Percentiles rank a stretch among this genome's conserved stretches.
These are phyloP conservation scores for Stentor coeruleus DNA, from an alignment of 73 alveolate genomes.

Conservation along the genomic window DNA sequence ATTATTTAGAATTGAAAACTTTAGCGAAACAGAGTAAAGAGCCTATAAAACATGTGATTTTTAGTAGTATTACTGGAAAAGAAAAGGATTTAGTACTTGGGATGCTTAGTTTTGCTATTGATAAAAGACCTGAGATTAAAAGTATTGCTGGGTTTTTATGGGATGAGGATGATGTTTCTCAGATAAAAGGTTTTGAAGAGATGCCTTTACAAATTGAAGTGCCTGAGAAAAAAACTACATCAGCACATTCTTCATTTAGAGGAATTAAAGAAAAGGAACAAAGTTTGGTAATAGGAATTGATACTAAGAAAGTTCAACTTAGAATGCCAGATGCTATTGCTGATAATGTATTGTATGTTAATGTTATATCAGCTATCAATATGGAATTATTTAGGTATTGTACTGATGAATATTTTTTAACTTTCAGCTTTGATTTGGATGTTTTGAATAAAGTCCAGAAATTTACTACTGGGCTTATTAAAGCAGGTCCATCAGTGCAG, in stretches of 20 bases:
- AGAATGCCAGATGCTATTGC: not conserved
- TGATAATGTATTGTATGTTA: not conserved
- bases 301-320: not conserved
- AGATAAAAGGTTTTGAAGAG: not conserved
- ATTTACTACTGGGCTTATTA: not conserved
- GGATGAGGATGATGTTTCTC: not conserved
- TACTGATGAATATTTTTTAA: not conserved
- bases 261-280: not conserved
- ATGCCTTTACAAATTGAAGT: not conserved
- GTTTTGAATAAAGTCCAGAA: too few relatives aligned
- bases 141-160: not conserved
- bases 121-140: not conserved
- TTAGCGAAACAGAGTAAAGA: slow-evolving; percentile 4
- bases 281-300: not conserved
- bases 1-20: not conserved
- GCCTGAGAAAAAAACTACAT: not conserved
- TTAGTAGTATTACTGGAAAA: not conserved
- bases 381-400: not conserved
- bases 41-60: not conserved
- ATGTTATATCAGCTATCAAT: not conserved
- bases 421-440: not conserved
- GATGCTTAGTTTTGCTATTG: slow-evolving; percentile 3
- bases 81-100: not conserved
- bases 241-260: not conserved
- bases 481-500: not conserved